These are phyloP conservation scores for Cutaneotrichosporon cutaneum DNA, from an alignment of 1,284 basidiomycete genomes.

Conservation along the genomic window DNA sequence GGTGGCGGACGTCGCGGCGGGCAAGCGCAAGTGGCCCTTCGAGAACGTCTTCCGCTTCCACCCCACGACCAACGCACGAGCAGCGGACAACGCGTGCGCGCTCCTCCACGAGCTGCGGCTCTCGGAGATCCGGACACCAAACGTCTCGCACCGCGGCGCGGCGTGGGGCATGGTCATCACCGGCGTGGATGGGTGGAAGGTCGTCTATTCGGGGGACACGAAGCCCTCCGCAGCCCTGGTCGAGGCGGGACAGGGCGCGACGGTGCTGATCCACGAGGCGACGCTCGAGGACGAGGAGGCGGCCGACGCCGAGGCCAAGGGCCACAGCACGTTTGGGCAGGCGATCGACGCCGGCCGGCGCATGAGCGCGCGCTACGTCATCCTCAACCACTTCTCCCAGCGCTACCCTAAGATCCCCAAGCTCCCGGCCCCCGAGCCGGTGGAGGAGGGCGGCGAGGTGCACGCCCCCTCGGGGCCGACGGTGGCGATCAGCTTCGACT, in stretches of 20 bases:
- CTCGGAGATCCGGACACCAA: constrained; percentile 60
- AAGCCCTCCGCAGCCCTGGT: constrained; percentile 70
- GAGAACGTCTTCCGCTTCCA: constrained; percentile 17
- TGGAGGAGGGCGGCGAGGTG: not conserved
- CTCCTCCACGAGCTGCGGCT: constrained; percentile 36
- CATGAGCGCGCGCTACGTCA: constrained; percentile 76
- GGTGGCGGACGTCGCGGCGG: constrained; percentile 23
- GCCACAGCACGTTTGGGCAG: constrained; percentile 85
- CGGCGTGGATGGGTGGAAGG: constrained; percentile 72
- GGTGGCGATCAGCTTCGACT: constrained; percentile 78
- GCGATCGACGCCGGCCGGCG: constrained; percentile 75
- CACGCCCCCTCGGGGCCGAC: constrained; percentile 35
- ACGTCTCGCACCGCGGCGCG: constrained; percentile 67
- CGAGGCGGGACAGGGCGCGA: constrained; percentile 65
- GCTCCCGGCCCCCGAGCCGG: constrained; percentile 28
- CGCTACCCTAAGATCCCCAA: constrained; percentile 84
- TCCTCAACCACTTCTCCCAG: constrained; percentile 93
- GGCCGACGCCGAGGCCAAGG: constrained; percentile 70
- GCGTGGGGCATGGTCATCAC: constrained; percentile 71
- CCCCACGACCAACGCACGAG: constrained; percentile 1
- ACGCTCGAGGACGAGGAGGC: constrained; percentile 78
- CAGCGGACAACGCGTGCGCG: not conserved
- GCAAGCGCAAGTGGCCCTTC: constrained; percentile 30
- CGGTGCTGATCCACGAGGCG: constrained; percentile 89
- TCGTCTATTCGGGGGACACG: constrained; percentile 85